Evolutionary conservation across 2,329 filamentous ascomycete genomes (phyloP), one percentile per base, ranked within the genome.

Genomic region (Anthostomella pinea): DNA sequence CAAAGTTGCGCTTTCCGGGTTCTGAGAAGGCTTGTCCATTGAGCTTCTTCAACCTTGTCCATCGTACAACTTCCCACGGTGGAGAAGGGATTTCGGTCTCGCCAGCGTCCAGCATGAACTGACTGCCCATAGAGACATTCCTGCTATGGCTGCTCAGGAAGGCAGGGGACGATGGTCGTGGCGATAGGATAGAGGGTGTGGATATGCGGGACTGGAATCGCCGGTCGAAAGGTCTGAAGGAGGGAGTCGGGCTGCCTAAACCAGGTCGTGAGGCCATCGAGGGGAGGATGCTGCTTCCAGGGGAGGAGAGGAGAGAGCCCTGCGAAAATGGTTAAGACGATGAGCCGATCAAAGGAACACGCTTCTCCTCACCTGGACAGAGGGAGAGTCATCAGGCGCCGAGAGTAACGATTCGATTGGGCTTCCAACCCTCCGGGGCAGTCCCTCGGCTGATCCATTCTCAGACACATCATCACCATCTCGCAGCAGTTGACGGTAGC

Each of bases 11-110:
- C 66, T 82, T 93, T 22, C 90, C 93, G 27, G 83, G 77, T 63
- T 98, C 94, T 3, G 91, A 95, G 61, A 97, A 97, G 3, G 87
- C 81, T 61, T 97, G 88, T 0, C 79, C 81, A 16, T 88, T 89
- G 45, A 98, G 79, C 61, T 94, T 97, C 56, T 83, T 87, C 39
- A 98, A 68, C 58, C 86, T 93, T 1, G 88, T 97, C 94, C 94
- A 98, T 57, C 90, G 78, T 41, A 98, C 85, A 35, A 97, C 89
- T 56, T 98, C 93, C 94, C 93, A 98, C 2, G 93, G 93, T 5
- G 87, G 81, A 36, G 87, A 81, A 3, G 81, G 75, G 2, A 81
- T 79, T 47, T 91, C 85, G 15, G 75, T 70, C 30, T 85, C 85
- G 33, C 80, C 69, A 27, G 75, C 63, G 39, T 83, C 81, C 10